Evolutionary conservation across 306 rosid species (phyloP).

Genomic region (Quercus cerris): DNA sequence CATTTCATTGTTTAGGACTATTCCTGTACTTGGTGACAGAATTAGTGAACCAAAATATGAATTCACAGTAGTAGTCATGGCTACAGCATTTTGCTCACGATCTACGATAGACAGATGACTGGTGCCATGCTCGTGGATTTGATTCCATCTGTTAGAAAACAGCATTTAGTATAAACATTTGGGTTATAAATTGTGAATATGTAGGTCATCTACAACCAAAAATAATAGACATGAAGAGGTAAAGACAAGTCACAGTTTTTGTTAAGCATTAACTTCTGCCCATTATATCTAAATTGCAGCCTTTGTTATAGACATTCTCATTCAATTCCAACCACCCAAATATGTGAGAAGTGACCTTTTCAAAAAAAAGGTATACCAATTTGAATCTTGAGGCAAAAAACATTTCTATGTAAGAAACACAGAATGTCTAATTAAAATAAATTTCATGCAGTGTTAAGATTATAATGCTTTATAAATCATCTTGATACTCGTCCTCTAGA

Average conservation of each 20-base stretch:
- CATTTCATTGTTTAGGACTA: constrained; percentile 88
- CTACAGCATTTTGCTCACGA: constrained; percentile 53
- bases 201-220: background rate
- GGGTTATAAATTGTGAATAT: background rate
- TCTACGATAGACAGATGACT: constrained; percentile 69
- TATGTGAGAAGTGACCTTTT: background rate
- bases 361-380: background rate
- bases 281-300: background rate
- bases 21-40: constrained; percentile 72
- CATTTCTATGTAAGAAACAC: background rate
- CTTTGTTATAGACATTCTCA: background rate
- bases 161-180: background rate
- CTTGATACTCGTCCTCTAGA: background rate
- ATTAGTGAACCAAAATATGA: constrained; percentile 64
- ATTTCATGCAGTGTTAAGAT: background rate
- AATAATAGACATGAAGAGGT: background rate
- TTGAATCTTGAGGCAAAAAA: background rate
- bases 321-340: background rate
- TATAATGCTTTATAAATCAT: background rate
- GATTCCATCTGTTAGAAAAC: constrained; percentile 57
- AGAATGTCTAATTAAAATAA: background rate
- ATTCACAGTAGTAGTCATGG: constrained; percentile 77
- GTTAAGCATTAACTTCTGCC: background rate
- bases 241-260: background rate
- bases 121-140: constrained; percentile 76